These are phyloP conservation scores for Domatiomyces globalis DNA, from an alignment of 2,329 filamentous ascomycete genomes.

Conservation along the genomic window DNA sequence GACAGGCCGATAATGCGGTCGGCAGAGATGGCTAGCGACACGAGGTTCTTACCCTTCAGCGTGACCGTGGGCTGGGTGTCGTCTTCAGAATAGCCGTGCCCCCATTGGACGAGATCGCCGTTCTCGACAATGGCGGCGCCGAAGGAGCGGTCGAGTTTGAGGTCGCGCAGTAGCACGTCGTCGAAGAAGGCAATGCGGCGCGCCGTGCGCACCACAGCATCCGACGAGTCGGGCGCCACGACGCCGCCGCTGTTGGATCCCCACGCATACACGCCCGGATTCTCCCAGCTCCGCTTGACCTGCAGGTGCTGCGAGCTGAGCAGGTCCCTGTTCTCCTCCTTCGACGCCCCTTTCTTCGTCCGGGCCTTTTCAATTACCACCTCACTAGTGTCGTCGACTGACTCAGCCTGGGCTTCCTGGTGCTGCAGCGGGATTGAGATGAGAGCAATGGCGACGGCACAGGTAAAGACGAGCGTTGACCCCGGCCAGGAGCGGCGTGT, in stretches of 20 bases:
- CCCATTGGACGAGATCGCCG: constrained; percentile 88
- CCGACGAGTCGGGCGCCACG: constrained; percentile 69
- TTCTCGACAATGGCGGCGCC: constrained; percentile 77
- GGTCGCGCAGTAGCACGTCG: constrained; percentile 65
- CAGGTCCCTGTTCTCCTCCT: constrained; percentile 59
- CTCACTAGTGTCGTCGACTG: constrained; percentile 33
- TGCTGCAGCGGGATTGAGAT: constrained; percentile 22
- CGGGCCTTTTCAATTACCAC: constrained; percentile 56
- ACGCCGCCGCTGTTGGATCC: constrained; percentile 74
- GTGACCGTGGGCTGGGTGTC: constrained; percentile 53
- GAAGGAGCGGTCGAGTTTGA: constrained; percentile 70
- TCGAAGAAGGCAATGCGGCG: constrained; percentile 70
- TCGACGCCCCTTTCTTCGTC: constrained; percentile 35
- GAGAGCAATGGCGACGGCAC: constrained; percentile 28
- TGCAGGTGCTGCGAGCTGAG: constrained; percentile 79
- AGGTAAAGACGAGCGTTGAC: constrained; percentile 27
- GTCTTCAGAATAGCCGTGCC: constrained; percentile 55
- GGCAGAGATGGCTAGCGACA: constrained; percentile 59
- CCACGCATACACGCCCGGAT: constrained; percentile 87
- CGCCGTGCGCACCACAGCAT: constrained; percentile 65
- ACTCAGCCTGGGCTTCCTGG: constrained; percentile 35
- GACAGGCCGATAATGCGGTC: constrained; percentile 74
- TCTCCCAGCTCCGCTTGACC: constrained; percentile 65
- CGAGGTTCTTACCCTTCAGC: constrained; percentile 65
- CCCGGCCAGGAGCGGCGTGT: constrained; percentile 9